Evolutionary conservation across 2,329 filamentous ascomycete species (phyloP), one percentile per base, ranked within the genome.

Genomic region (Aspergillus tamarii): DNA sequence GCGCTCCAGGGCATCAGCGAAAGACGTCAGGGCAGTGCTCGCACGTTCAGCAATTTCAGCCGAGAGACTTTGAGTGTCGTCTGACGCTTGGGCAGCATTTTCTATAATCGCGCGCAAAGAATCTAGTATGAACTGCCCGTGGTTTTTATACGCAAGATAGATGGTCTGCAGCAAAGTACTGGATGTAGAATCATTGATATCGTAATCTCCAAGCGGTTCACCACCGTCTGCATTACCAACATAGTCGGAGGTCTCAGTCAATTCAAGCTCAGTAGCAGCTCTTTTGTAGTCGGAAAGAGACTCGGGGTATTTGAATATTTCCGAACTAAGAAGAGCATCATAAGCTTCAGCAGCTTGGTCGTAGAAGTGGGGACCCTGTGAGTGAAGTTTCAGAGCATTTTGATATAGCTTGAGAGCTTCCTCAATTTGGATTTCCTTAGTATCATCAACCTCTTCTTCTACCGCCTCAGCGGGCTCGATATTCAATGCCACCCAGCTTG

Each of bases 331-430:
- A 1, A 99, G 87, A 43, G 88, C 87, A 55, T 90, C 84, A 80
- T 99, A 99, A 53, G 95, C 94, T 58, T 89, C 86, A 50, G 86
- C 85, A 23, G 96, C 94, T 73, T 93, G 89, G 55, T 88, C 80
- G 76, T 92, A 95, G 60, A 88, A 91, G 21, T 82, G 82, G 0
- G 91, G 88, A 2, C 95, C 94, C 79, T 96, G 93, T 1, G 94
- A 90, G 75, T 99, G 95, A 69, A 94, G 88, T 77, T 94, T 97
- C 63, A 99, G 82, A 54, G 95, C 95, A 70, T 85, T 90, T 74
- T 98, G 94, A 76, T 97, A 99, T 41, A 94, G 87, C 80, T 97
- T 98, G 66, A 99, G 83, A 55, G 95, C 94, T 81, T 99, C 95
- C 73, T 99, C 95, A 73, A 98, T 94, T 84, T 97, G 94, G 59